These are phyloP conservation scores for Hawksworthiomyces lignivorus DNA, from an alignment of 2,329 filamentous ascomycete species.

Conservation along the genomic window DNA sequence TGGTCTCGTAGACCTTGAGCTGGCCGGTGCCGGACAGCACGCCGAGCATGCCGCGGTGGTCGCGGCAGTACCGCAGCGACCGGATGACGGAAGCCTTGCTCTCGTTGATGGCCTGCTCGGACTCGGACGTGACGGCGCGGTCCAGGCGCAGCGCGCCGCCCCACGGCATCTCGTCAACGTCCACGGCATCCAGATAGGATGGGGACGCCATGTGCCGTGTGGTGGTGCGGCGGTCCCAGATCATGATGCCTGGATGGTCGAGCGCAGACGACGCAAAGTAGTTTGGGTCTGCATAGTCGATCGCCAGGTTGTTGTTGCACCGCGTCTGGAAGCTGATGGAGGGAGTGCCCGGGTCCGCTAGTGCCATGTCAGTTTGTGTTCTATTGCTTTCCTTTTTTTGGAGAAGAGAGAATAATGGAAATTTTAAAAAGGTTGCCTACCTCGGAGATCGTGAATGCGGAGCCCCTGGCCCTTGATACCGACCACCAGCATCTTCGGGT, in stretches of 20 bases:
- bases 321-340: slow-evolving; percentile 53
- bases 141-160: slow-evolving; percentile 53
- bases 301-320: slow-evolving; percentile 64
- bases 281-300: slow-evolving; percentile 73
- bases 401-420: too few relatives aligned
- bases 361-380: not conserved
- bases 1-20: slow-evolving; percentile 52
- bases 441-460: slow-evolving; percentile 70
- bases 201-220: slow-evolving; percentile 44
- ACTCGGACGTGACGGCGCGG: slow-evolving; percentile 47
- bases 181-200: slow-evolving; percentile 49
- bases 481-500: slow-evolving; percentile 65
- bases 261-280: slow-evolving; percentile 77
- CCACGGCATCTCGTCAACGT: slow-evolving; percentile 55
- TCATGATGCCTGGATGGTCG: slow-evolving; percentile 64
- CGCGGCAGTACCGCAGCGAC: slow-evolving; percentile 55
- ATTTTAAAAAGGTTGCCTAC: slow-evolving; percentile 38
- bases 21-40: slow-evolving; percentile 57
- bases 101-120: slow-evolving; percentile 40
- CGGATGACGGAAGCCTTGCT: slow-evolving; percentile 55
- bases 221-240: slow-evolving; percentile 69
- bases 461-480: slow-evolving; percentile 70
- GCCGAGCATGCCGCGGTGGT: slow-evolving; percentile 53
- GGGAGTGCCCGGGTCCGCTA: slow-evolving; percentile 9
- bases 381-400: not conserved